phyloP scores from a whole-genome alignment of 1,284 basidiomycete genomes.

The Sanghuangporus sanghuang region DNA sequence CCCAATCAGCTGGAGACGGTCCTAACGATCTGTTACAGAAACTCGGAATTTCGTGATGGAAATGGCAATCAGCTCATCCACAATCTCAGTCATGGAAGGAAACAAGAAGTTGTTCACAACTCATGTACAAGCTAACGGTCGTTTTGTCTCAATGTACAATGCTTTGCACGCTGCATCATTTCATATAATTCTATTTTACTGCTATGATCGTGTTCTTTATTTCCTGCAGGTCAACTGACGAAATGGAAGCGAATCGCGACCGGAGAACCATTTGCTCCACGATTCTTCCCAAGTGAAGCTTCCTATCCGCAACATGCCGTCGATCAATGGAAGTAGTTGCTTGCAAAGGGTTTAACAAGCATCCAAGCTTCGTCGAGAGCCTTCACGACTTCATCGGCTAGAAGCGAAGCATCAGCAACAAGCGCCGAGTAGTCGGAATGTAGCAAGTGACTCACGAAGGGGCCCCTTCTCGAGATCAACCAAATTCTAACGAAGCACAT shows the following conservation, averaged over 20 bases:
- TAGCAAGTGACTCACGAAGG: constrained; percentile 7
- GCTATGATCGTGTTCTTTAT: not conserved
- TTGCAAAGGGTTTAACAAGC: constrained; percentile 8
- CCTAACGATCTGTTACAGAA: not conserved
- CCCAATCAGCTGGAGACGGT: not conserved
- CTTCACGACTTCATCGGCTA: constrained; percentile 11
- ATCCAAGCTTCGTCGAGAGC: constrained; percentile 16
- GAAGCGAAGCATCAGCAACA: not conserved
- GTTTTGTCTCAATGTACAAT: not conserved
- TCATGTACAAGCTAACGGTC: not conserved
- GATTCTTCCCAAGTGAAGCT: not conserved
- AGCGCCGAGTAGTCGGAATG: not conserved
- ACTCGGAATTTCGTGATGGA: constrained; percentile 6
- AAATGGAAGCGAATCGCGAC: not conserved
- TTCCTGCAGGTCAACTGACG: not conserved
- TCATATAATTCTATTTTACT: not conserved
- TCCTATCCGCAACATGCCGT: not conserved
- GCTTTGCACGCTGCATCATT: not conserved
- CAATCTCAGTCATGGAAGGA: not conserved
- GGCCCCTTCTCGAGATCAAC: constrained; percentile 17
- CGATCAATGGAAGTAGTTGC: constrained; percentile 10
- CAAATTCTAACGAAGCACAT: constrained; percentile 6
- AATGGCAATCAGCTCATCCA: not conserved
- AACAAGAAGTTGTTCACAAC: not conserved
- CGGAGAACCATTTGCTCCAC: not conserved